Percentiles rank a stretch among this genome's conserved stretches.
Conservation (phyloP, 2,329 filamentous ascomycete genomes). For the Aureobasidium musti region DNA sequence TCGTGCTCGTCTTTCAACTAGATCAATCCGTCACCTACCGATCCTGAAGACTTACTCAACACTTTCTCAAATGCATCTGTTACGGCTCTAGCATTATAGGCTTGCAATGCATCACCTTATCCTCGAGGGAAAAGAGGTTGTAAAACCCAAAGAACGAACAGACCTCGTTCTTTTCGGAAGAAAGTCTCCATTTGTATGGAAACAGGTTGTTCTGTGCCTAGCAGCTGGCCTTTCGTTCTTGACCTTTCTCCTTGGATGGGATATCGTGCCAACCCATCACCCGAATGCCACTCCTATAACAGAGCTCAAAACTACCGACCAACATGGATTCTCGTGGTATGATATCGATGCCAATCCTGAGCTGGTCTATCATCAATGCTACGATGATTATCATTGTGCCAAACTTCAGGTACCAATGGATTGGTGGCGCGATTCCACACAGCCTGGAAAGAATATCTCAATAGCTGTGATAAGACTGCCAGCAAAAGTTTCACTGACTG, state of each 20-base stretch:
- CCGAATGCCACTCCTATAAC: too few relatives aligned
- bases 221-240: not conserved
- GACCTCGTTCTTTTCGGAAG: not conserved
- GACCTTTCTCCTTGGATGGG: not conserved
- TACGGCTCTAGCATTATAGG: too few relatives aligned
- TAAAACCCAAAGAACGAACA: too few relatives aligned
- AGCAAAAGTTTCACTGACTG: conserved; percentile 45
- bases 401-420: conserved; percentile 53
- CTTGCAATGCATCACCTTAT: not conserved
- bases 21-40: not conserved
- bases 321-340: too few relatives aligned
- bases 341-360: not conserved
- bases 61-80: not conserved
- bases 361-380: conserved; percentile 42
- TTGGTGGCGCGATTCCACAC: conserved; percentile 40
- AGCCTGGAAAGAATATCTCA: conserved; percentile 43
- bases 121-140: not conserved
- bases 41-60: not conserved
- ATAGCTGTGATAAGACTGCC: conserved; percentile 52
- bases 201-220: not conserved
- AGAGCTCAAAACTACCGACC: too few relatives aligned
- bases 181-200: not conserved
- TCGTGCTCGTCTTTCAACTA: too few relatives aligned
- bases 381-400: conserved; percentile 51
- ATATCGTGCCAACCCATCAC: not conserved